These are phyloP conservation scores for Neurospora crassa DNA, from an alignment of 2,329 filamentous ascomycete species.

Conservation along the genomic window DNA sequence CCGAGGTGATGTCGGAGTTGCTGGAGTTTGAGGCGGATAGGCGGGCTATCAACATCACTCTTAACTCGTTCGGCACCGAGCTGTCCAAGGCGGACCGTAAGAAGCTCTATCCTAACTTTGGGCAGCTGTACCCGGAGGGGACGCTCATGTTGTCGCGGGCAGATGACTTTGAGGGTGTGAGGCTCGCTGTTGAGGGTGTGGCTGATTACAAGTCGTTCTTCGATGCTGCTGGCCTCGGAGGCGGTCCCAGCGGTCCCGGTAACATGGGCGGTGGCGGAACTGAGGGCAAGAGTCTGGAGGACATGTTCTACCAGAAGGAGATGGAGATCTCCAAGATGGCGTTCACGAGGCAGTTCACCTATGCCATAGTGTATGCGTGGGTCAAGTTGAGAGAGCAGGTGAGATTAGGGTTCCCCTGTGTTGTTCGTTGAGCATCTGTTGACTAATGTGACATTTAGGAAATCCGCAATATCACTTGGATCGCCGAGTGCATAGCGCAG, in stretches of 20 bases:
- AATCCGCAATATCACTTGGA: conserved; percentile 99
- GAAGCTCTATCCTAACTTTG: conserved; percentile 92
- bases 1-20: conserved; percentile 92
- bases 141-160: conserved; percentile 90
- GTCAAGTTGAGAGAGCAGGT: conserved; percentile 97
- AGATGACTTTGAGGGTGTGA: conserved; percentile 88
- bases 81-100: conserved; percentile 86
- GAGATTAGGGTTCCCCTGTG: conserved; percentile 25
- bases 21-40: conserved; percentile 95
- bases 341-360: conserved; percentile 93
- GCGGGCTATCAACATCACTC: conserved; percentile 95
- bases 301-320: conserved; percentile 98
- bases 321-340: conserved; percentile 96
- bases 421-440: background rate
- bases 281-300: conserved; percentile 85
- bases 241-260: conserved; percentile 61
- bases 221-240: conserved; percentile 73
- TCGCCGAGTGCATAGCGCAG: conserved; percentile 97
- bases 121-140: conserved; percentile 85
- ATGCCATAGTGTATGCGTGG: conserved; percentile 93
- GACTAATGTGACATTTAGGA: conserved; percentile 51
- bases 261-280: conserved; percentile 74
- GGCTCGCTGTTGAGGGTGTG: conserved; percentile 86
- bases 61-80: conserved; percentile 97
- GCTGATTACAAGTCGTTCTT: conserved; percentile 94